Conservation (phyloP, 225 moss, liverwort and hornwort species). For the Neckera pumila region DNA sequence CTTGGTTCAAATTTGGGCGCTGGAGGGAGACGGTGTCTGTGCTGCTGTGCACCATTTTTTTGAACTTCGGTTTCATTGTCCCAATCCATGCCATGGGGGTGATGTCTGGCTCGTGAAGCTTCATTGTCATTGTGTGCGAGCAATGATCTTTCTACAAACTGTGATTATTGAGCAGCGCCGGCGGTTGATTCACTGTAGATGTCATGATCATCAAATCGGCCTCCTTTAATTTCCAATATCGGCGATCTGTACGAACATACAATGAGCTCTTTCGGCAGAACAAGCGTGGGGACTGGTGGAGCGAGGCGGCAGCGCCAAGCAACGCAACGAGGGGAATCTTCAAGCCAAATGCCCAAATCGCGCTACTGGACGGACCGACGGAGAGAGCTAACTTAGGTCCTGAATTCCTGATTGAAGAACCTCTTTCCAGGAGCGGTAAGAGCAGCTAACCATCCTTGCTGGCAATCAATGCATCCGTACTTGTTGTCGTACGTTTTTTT, state of each 20-base stretch:
- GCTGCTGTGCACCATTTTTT: neutral
- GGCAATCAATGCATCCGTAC: neutral
- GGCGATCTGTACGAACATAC: neutral
- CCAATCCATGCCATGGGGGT: neutral
- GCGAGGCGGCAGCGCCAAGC: neutral
- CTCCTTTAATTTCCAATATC: neutral
- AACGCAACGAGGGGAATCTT: neutral
- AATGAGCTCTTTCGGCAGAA: neutral
- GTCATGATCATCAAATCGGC: neutral
- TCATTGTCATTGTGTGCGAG: neutral
- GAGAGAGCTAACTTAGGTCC: neutral
- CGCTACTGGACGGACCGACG: no score
- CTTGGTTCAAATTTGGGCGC: neutral
- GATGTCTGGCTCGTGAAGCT: neutral
- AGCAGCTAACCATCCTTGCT: neutral
- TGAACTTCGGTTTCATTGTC: neutral
- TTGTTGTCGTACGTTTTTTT: neutral
- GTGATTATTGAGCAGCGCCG: neutral
- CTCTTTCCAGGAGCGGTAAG: neutral
- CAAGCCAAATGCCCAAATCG: neutral
- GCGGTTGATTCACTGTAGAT: neutral
- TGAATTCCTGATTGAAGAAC: neutral
- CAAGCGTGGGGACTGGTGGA: neutral
- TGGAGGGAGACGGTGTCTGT: neutral
- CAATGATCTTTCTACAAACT: neutral